phyloP scores from a whole-genome alignment of 192 early-diverging fungal genomes.

The Paraglomus occultum region DNA sequence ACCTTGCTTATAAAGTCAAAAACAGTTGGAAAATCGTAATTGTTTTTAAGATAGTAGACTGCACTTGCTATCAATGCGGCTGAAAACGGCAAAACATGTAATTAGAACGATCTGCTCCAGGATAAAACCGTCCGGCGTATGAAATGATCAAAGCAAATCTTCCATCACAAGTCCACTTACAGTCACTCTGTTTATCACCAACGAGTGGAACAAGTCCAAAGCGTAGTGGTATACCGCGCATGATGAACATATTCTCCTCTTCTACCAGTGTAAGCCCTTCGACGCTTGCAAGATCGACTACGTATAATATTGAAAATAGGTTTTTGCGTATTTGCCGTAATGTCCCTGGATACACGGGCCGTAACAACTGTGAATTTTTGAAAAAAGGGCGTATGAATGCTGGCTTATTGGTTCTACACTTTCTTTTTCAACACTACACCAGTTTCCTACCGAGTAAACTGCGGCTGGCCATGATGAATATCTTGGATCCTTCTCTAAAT shows the following conservation, averaged over 20 bases:
- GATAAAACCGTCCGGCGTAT: constrained; percentile 39
- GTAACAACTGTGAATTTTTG: constrained; percentile 26
- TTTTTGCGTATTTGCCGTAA: constrained; percentile 78
- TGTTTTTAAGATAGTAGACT: constrained; percentile 36
- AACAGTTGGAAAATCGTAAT: constrained; percentile 30
- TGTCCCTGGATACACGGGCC: constrained; percentile 65
- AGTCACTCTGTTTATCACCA: constrained; percentile 37
- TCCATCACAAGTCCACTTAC: constrained; percentile 33
- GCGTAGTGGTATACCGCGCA: constrained; percentile 75
- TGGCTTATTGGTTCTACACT: not conserved
- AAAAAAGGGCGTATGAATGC: not conserved
- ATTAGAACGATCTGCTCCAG: not conserved
- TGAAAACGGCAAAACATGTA: constrained; percentile 15
- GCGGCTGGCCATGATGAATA: constrained; percentile 69
- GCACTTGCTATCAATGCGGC: constrained; percentile 42
- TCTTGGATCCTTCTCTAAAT: constrained; percentile 79
- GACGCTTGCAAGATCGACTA: constrained; percentile 65
- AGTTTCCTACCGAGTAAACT: constrained; percentile 24
- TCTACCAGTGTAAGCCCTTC: constrained; percentile 53
- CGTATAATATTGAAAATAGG: constrained; percentile 69
- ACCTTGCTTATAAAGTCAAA: constrained; percentile 43
- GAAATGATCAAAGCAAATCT: constrained; percentile 22
- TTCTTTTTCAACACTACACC: constrained; percentile 36
- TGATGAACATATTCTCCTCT: constrained; percentile 62
- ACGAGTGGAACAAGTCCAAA: constrained; percentile 82